Base-by-base conservation (phyloP, 2,329 filamentous ascomycete species). In the Metarhizium brunneum region DNA sequence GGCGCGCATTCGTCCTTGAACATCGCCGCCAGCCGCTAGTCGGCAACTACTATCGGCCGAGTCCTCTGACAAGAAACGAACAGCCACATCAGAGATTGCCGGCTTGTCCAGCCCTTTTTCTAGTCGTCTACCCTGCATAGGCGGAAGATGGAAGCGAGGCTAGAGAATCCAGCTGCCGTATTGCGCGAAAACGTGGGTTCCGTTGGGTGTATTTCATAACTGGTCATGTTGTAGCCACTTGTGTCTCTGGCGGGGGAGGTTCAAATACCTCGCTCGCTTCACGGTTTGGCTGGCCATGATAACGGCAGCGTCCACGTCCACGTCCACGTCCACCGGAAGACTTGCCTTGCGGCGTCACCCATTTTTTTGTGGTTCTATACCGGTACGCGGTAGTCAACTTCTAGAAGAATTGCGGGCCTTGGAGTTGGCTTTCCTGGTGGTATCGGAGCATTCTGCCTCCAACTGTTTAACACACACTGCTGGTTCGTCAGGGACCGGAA, bases 401-500 rank as follows among this genome's bases (percentile, higher is more conserved):
- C 67, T 69, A 67, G 67, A 69, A 69, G 66, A 63, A 51, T 52
- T 62, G 61, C 62, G 61, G 62, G 62, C 59, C 63, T 59, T 55
- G 59, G 61, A 56, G 59, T 58, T 61, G 18, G n/a, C 16, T 18
- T 25, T 51, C 30, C 57, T 56, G 54, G 63, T 61, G 58, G 58
- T 59, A 57, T 68, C 63, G 65, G 66, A 66, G 63, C 57, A 66
- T 68, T 68, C 61, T 67, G 63, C 59, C 61, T 64, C 64, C 58
- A 66, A 63, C 57, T 57, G 42, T 56, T 50, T 54, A 55, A 49
- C 53, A 50, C 42, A 30, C 32, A 20, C 47, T 54, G 36, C 36
- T 50, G 47, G 57, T 59, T 57, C 59, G 57, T 53, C 57, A 57
- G 50, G 51, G 54, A 50, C 45, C 56, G 58, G 57, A 57, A 60